Conservation (phyloP, 768 basidiomycete genomes). For the Macrolepiota dolichaula region DNA sequence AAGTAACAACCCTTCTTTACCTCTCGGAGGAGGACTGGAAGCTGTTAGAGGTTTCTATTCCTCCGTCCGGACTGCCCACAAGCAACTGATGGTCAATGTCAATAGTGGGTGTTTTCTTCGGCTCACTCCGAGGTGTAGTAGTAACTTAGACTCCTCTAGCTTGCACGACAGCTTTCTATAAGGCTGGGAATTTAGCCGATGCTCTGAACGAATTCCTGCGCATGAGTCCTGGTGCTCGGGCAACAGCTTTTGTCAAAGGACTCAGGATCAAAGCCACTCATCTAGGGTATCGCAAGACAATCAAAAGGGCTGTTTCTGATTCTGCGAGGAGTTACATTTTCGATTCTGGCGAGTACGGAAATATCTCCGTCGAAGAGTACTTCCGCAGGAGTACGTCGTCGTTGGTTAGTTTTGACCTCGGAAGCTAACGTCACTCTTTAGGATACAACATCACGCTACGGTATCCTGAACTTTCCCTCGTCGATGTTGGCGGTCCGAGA, state of each 20-base stretch:
- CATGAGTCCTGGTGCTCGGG: conserved; percentile 56
- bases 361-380: conserved; percentile 57
- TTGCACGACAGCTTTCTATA: conserved; percentile 61
- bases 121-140: not conserved
- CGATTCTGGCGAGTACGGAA: conserved; percentile 51
- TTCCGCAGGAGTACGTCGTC: conserved; percentile 60
- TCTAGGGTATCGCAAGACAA: conserved; percentile 71
- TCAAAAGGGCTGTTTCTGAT: conserved; percentile 51
- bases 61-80: conserved; percentile 53
- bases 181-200: conserved; percentile 59
- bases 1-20: conserved; percentile 42
- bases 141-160: conserved; percentile 23
- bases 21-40: conserved; percentile 52
- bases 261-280: conserved; percentile 66
- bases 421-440: conserved; percentile 21
- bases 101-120: conserved; percentile 46
- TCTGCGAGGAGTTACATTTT: conserved; percentile 51
- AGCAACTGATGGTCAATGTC: conserved; percentile 61
- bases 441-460: conserved; percentile 58
- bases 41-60: conserved; percentile 59
- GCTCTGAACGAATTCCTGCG: conserved; percentile 54
- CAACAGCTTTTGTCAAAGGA: conserved; percentile 59
- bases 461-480: conserved; percentile 49
- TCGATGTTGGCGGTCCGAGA: conserved; percentile 55
- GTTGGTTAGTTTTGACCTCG: not conserved